phyloP scores from a whole-genome alignment of 2,329 filamentous ascomycete species.

The Penicillium crustosum region DNA sequence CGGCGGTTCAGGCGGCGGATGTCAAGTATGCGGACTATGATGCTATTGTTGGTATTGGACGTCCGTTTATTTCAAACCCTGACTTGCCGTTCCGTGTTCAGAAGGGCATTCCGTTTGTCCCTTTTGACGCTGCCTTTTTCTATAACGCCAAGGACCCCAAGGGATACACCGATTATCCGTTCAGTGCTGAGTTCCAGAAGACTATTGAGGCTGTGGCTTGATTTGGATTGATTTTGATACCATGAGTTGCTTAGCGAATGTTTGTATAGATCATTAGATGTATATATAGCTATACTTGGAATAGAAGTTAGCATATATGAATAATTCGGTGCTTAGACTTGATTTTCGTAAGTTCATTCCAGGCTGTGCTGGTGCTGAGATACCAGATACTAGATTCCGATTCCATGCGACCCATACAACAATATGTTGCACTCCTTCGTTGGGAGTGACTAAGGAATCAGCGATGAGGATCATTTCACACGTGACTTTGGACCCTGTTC shows the following conservation, averaged over 20 bases:
- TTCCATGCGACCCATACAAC: too few species aligned
- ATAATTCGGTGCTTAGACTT: conserved; percentile 37
- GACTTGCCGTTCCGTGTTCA: conserved; percentile 47
- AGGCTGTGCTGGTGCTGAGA: too few species aligned
- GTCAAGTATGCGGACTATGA: conserved; percentile 32
- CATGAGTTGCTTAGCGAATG: conserved; percentile 14
- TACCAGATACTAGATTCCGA: too few species aligned
- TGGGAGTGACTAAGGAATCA: background rate
- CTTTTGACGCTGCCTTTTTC: conserved; percentile 44
- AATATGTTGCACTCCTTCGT: too few species aligned
- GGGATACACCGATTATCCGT: conserved; percentile 44
- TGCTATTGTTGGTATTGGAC: conserved; percentile 42
- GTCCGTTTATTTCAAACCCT: conserved; percentile 48
- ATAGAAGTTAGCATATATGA: background rate
- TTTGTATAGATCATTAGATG: background rate
- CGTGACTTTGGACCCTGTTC: too few species aligned
- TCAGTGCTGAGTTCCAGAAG: conserved; percentile 36
- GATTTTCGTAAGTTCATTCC: conserved; percentile 33
- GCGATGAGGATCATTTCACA: too few species aligned
- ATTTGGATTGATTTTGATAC: conserved; percentile 3
- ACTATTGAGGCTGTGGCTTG: conserved; percentile 23
- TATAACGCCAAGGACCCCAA: conserved; percentile 38
- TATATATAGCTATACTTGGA: background rate
- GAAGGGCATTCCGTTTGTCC: conserved; percentile 37
- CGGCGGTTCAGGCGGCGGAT: conserved; percentile 41